Conservation (phyloP, 352 stramenopile species). For the Globisporangium abappressorium region DNA sequence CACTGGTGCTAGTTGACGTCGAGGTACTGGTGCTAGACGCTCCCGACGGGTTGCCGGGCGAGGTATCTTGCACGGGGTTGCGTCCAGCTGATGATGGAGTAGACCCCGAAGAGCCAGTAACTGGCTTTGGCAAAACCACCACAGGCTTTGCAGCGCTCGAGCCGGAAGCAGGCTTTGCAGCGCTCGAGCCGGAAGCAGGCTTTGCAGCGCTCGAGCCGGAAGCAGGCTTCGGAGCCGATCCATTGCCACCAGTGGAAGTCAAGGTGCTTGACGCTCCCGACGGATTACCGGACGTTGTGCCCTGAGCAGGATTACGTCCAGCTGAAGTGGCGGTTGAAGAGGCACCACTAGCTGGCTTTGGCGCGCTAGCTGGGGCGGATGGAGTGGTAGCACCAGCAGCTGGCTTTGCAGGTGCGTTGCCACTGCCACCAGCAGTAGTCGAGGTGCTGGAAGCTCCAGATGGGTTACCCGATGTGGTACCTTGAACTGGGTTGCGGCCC, state of each 20-base stretch:
- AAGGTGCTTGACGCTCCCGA: background rate
- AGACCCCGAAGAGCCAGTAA: background rate
- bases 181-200: background rate
- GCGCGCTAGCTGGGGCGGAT: background rate
- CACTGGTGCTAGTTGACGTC: background rate
- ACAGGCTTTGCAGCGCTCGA: background rate
- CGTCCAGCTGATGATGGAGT: background rate
- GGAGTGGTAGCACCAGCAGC: background rate
- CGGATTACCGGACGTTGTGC: background rate
- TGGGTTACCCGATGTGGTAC: background rate
- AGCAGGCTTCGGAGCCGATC: background rate
- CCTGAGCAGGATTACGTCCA: background rate
- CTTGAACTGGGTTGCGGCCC: background rate
- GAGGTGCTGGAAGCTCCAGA: conserved; percentile 1
- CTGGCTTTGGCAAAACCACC: background rate
- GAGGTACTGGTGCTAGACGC: background rate
- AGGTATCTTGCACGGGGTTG: background rate
- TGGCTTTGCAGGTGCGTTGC: background rate
- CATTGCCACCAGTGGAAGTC: background rate
- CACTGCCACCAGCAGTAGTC: background rate
- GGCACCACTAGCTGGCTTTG: background rate
- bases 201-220: background rate
- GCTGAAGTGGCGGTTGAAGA: background rate
- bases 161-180: background rate
- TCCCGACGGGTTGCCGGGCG: background rate